Conservation (phyloP, 257 asterid genomes). For the Primulina eburnea region DNA sequence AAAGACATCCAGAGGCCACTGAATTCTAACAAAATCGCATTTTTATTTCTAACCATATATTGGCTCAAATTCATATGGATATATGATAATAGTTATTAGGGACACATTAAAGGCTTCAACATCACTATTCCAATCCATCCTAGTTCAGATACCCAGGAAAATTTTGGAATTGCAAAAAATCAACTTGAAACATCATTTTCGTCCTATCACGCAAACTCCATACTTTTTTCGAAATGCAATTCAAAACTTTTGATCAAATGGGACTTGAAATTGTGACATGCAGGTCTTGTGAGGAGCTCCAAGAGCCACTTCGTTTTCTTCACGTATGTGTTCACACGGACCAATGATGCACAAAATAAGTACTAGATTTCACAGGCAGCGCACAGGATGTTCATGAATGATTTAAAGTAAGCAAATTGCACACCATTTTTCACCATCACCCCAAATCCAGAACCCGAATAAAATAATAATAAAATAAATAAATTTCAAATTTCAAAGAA, state of each 20-base stretch:
- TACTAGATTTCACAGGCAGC: slow-evolving; percentile 5
- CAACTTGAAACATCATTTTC: background rate
- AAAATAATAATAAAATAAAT: background rate
- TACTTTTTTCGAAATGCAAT: slow-evolving; percentile 8
- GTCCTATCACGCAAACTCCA: background rate
- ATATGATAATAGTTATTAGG: background rate
- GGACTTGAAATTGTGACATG: slow-evolving; percentile 12
- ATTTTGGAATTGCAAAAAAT: background rate
- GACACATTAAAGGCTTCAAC: background rate
- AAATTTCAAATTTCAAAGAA: too few relatives aligned
- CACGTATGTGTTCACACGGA: slow-evolving; percentile 11
- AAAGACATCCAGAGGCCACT: background rate
- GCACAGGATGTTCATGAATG: background rate
- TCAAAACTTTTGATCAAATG: slow-evolving; percentile 3
- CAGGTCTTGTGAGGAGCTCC: slow-evolving; percentile 21
- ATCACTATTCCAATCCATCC: background rate
- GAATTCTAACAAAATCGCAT: slow-evolving; percentile 13
- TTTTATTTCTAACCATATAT: background rate
- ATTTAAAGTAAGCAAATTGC: background rate
- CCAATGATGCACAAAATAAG: slow-evolving; percentile 3
- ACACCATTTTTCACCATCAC: background rate
- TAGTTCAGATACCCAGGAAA: too few relatives aligned
- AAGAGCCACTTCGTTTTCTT: slow-evolving; percentile 11
- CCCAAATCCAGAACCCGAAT: background rate
- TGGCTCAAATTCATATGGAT: background rate